Evolutionary conservation across 495 filamentous ascomycete species (phyloP), one percentile per base, ranked within the genome.

Genomic region (Penicillium maclennaniae): DNA sequence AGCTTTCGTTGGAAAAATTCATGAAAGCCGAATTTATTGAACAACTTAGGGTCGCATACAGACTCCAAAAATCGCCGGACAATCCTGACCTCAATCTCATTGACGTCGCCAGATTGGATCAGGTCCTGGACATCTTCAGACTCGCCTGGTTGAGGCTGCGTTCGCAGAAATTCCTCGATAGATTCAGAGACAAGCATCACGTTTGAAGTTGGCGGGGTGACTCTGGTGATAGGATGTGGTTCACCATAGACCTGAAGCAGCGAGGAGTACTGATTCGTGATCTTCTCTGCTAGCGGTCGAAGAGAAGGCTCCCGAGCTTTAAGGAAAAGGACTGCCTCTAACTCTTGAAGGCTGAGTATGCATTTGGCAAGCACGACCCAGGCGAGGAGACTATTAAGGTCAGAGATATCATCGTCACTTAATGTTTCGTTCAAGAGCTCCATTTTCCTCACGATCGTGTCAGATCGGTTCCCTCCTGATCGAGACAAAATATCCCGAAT

Each of bases 1-100:
- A 61, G 37, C 37, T 61, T 61, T 21, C 48, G 55, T 34, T 61
- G 45, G 37, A 61, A 61, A 39, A 61, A 61, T 0, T 52, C 55
- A 10, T 61, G 55, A n/a, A 61, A 61, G 0, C 48, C 59, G 16
- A 61, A 61, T 37, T 51, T 61, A 7, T 37, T 41, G 31, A 61
- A 61, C 26, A 61, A 19, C 5, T 48, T 58, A 6, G 43, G 26
- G 20, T 61, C 59, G 19, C 59, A 61, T 8, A 61, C 51, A 0
- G 51, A 55, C 8, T 61, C 59, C 7, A 61, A 27, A 23, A 61
- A 58, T 21, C 55, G 44, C 7, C 51, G 44, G 12, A 61, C 55
- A 17, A 61, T 55, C 19, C 51, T 51, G 12, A 61, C 55, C 15
- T 61, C 59, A 7, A 14, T 2, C 8, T 58, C 59, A 20, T n/a